Conservation (phyloP, 1,284 basidiomycete species). For the Vanrija sp. region DNA sequence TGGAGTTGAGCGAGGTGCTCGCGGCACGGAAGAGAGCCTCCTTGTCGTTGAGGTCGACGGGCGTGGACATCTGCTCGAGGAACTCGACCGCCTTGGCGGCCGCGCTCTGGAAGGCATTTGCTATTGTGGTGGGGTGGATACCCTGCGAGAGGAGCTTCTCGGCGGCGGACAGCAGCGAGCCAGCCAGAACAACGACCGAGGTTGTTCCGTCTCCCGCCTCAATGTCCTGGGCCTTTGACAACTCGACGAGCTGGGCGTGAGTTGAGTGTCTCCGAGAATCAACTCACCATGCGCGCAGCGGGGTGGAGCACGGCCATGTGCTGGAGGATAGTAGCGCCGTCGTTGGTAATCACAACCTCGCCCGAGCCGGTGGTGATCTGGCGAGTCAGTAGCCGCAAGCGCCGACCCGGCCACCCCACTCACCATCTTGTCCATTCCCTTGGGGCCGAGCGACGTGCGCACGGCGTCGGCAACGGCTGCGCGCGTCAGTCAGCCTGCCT, state of each 20-base stretch:
- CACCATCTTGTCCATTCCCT: constrained; percentile 99
- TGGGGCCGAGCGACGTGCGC: constrained; percentile 90
- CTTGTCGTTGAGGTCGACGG: constrained; percentile 86
- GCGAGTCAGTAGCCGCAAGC: background rate
- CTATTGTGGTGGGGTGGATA: constrained; percentile 96
- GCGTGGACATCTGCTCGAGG: constrained; percentile 86
- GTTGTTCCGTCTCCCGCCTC: constrained; percentile 99
- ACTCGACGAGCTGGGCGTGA: constrained; percentile 74
- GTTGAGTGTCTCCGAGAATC: constrained; percentile 7
- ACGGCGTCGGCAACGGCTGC: constrained; percentile 96
- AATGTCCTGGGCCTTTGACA: constrained; percentile 96
- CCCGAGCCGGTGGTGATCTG: constrained; percentile 97
- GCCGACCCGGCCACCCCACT: constrained; percentile 13
- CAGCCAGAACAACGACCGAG: constrained; percentile 93
- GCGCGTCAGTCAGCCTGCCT: constrained; percentile 9
- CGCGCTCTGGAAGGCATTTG: constrained; percentile 91
- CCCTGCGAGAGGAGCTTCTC: constrained; percentile 94
- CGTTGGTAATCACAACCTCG: constrained; percentile 97
- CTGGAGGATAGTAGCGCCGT: constrained; percentile 96
- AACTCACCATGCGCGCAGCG: constrained; percentile 87
- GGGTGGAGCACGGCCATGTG: constrained; percentile 98
- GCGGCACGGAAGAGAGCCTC: constrained; percentile 85
- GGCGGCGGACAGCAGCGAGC: constrained; percentile 85
- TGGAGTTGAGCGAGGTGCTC: constrained; percentile 93
- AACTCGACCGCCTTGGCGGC: constrained; percentile 91